Evolutionary conservation across 768 basidiomycete species (phyloP), one percentile per base, ranked within the genome.

Genomic region (Coprinopsis cinerea): DNA sequence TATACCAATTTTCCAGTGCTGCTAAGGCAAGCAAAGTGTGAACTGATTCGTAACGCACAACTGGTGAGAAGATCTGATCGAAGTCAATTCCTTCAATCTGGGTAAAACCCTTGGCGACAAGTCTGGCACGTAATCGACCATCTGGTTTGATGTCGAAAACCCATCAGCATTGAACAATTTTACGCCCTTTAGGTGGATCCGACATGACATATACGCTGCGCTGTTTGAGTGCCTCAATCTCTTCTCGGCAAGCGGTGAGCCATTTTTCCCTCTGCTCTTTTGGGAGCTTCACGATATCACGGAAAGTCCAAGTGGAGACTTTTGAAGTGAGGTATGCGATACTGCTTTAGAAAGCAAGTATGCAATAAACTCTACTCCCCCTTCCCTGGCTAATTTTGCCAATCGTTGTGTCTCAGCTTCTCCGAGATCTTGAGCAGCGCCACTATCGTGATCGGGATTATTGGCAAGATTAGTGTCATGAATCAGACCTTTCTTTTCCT

Each of bases 91-190:
- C n/a, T n/a, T n/a, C n/a, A n/a, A n/a, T n/a, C n/a, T n/a, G n/a
- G 36, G 48, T 49, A 47, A 58, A 60, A 15, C 53, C 57, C 35
- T 57, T 57, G 27, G 48, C 54, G 18, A 59, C 56, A 24, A 55
- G 39, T 32, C 57, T 3, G 30, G 55, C 57, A n/a, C 43, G 32
- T 47, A 54, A 49, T 14, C 46, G 36, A 27, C 54, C 54, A 52
- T 59, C 57, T 23, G 48, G 20, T 49, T 61, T 61, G 5, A 50
- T 20, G 41, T 52, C 44, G 42, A 56, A 59, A 2, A 61, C 58
- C 57, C 58, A 61, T 18, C 49, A 35, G 27, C 53, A 48, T 52
- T 57, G 56, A 18, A 61, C 53, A 0, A 49, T 25, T 20, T 48
- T 55, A 14, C 48, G 22, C 22, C 51, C 55, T 40, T 55, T 48